phyloP scores from a whole-genome alignment of 108 stramenopile genomes.

The Cyclotella atomus region DNA sequence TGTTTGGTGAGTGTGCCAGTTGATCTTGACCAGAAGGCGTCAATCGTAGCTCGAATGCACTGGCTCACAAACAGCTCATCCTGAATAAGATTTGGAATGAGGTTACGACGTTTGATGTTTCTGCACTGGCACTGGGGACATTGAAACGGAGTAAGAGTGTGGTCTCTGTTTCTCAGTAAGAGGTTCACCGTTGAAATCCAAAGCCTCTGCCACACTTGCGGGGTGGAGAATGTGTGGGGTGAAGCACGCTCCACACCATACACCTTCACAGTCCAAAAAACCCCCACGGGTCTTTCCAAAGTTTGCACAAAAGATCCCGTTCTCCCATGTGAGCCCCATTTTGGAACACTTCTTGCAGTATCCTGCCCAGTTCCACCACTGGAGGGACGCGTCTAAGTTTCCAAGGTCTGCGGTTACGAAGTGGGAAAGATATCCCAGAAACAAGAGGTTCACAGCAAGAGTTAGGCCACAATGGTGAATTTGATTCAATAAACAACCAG shows the following conservation, averaged over 20 bases:
- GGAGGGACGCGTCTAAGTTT: neutral
- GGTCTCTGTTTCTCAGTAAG: slow-evolving; percentile 12
- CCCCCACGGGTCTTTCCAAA: slow-evolving; percentile 12
- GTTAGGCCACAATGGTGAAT: slow-evolving; percentile 22
- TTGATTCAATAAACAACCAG: neutral
- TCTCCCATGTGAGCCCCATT: neutral
- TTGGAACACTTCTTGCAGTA: slow-evolving; percentile 17
- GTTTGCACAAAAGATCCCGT: slow-evolving; percentile 40
- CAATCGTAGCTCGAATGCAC: neutral
- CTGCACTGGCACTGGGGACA: slow-evolving; percentile 13
- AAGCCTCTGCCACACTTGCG: neutral
- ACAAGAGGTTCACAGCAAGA: slow-evolving; percentile 38
- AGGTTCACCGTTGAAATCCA: slow-evolving; percentile 9
- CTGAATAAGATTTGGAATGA: neutral
- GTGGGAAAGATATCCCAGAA: slow-evolving; percentile 32
- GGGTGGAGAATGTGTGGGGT: neutral
- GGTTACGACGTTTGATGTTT: slow-evolving; percentile 1
- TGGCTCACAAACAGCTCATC: slow-evolving; percentile 16
- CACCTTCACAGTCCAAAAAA: slow-evolving; percentile 1
- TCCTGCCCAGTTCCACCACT: slow-evolving; percentile 18
- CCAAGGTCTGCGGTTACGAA: slow-evolving; percentile 26
- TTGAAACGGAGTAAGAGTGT: slow-evolving; percentile 8
- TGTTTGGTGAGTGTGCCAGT: neutral
- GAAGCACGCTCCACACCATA: slow-evolving; percentile 21
- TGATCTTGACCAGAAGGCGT: slow-evolving; percentile 16